phyloP scores from a whole-genome alignment of 345 rosid genomes.

The Lepidium sativum region DNA sequence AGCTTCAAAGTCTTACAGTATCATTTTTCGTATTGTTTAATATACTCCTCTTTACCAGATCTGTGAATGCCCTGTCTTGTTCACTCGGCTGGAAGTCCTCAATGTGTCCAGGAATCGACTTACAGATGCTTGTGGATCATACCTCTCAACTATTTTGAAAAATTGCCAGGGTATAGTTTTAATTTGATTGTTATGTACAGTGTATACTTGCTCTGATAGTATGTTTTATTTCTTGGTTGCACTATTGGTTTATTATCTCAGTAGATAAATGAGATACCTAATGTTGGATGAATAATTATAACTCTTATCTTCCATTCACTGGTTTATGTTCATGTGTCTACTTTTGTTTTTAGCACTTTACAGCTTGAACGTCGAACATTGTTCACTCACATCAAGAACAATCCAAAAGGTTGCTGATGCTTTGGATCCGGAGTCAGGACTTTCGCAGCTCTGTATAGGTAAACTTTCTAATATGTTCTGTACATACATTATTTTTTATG shows the following conservation, averaged over 20 bases:
- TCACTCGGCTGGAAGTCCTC: conserved; percentile 78
- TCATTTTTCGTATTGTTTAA: conserved; percentile 10
- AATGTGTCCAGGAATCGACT: conserved; percentile 90
- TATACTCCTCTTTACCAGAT: conserved; percentile 43
- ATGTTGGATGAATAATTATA: background rate
- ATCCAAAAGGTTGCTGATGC: conserved; percentile 68
- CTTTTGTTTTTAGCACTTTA: conserved; percentile 53
- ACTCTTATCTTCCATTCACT: background rate
- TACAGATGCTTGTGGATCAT: conserved; percentile 96
- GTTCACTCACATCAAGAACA: conserved; percentile 82
- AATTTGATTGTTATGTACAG: background rate
- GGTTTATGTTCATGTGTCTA: background rate
- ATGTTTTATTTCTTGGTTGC: conserved; percentile 2
- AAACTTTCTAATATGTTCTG: conserved; percentile 14
- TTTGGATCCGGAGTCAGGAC: conserved; percentile 43
- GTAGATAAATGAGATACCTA: background rate
- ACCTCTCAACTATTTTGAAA: conserved; percentile 74
- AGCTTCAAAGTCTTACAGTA: conserved; percentile 7
- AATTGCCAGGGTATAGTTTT: conserved; percentile 58
- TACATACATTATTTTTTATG: background rate
- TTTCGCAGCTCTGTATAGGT: conserved; percentile 80
- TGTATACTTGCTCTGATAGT: conserved; percentile 1
- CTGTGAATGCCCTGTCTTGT: conserved; percentile 83
- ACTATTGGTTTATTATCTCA: background rate
- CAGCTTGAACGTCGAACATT: conserved; percentile 67